Evolutionary conservation across 2,329 filamentous ascomycete genomes (phyloP), one percentile per base, ranked within the genome.

Genomic region (Diaporthe ampelina): DNA sequence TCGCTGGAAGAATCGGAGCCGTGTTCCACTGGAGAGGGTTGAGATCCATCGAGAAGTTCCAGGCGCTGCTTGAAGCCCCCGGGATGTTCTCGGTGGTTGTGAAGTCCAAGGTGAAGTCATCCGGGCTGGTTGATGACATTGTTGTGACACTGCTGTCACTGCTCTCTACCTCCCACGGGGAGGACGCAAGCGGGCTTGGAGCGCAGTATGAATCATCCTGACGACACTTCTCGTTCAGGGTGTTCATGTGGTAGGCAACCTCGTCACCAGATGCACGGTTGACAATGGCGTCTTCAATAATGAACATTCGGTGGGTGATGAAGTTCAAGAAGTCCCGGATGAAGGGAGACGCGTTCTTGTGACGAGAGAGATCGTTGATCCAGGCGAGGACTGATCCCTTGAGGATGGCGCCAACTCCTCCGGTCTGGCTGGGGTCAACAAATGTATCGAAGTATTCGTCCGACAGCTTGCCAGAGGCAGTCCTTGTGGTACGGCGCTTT

Each of bases 311-410:
- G 45, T 76, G 63, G 7, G 75, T 71, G 45, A 76, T 76, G 58
- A 75, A 76, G 50, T 75, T 74, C 21, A 76, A 57, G n/a, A 76
- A 76, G 54, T 76, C 75, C 24, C 73, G 73, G 45, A 75, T 76
- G 48, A 76, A 76, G 4, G 69, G 73, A 11, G 73, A 75, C 24
- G 75, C 73, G 29, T 75, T 76, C 59, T 54, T 75, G 67, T 76
- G 75, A 21, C 58, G 65, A 21, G 58, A 67, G n/a, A 76, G 70
- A 29, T 75, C 75, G 19, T 74, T 76, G 48, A 76, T 76, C 75
- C 75, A 76, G 48, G 70, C 45, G n/a, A 76, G 67, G 52, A 76
- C 75, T 19, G 75, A 69, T 29, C 70, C 73, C 73, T 76, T 76
- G 8, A 76, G 67, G 65, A 72, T 73, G 48, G 75, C 75, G 4